Conservation (phyloP, 148 eudicot species). For the Oxyria digyna region DNA sequence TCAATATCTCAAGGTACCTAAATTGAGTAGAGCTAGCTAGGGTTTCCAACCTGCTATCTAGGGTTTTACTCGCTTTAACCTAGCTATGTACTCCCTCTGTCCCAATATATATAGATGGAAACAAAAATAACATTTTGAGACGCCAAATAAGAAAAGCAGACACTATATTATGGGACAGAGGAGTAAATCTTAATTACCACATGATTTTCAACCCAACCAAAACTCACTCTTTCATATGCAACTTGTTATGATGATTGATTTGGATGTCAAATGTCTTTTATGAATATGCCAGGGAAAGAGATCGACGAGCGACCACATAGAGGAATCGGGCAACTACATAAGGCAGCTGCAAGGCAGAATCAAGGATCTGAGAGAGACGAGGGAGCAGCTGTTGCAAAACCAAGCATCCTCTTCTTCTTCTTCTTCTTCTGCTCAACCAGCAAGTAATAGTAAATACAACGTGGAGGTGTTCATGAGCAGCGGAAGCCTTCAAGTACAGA, state of each 20-base stretch:
- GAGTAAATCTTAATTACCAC: no score
- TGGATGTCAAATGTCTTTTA: neutral
- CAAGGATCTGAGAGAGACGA: neutral
- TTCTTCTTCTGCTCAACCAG: no score
- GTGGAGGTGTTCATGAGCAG: neutral
- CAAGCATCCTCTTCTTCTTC: neutral
- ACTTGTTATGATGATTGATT: no score
- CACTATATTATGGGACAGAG: no score
- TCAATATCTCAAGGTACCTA: conserved; percentile 3
- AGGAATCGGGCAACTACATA: neutral
- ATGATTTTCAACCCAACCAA: no score
- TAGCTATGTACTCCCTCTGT: neutral
- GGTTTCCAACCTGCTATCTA: no score
- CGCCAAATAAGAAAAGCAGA: no score
- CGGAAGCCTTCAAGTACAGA: neutral
- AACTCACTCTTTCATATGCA: no score
- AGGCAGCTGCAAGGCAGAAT: neutral
- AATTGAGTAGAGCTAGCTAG: no score
- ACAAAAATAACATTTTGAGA: no score
- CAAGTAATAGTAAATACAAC: neutral
- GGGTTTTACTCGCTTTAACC: no score
- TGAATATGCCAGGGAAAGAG: neutral
- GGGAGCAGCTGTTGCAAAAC: neutral
- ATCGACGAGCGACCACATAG: conserved; percentile 5
- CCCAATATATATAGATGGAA: no score